A percentile compares a stretch with the other conserved stretches of the same genome.
Evolutionary conservation across 805 yeast genomes (phyloP).

Genomic region (Clavispora phyllophila): DNA sequence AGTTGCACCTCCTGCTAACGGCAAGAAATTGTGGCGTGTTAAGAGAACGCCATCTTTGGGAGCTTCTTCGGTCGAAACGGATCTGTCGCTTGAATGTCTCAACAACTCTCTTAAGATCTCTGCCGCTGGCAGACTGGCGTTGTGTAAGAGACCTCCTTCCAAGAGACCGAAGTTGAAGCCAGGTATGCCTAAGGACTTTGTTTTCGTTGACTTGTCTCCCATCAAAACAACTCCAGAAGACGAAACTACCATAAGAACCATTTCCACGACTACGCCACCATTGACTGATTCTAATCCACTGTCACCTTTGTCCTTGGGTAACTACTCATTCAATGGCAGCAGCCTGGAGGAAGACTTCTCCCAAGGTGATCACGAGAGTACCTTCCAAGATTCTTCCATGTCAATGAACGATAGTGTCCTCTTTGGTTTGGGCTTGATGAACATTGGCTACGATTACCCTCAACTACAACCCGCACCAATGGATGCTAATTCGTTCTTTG

Average conservation of each 20-base stretch:
- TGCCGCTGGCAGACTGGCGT: slow-evolving; percentile 33
- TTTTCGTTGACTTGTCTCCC: slow-evolving; percentile 42
- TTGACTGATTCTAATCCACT: not conserved
- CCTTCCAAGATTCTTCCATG: slow-evolving; percentile 1
- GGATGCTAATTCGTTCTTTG: not conserved
- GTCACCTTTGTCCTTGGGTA: not conserved
- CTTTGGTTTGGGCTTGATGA: slow-evolving; percentile 28
- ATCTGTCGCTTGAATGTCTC: slow-evolving; percentile 33
- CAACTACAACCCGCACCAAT: not conserved
- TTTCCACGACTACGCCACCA: not conserved
- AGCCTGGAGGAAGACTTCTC: slow-evolving; percentile 3
- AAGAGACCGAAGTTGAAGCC: slow-evolving; percentile 42
- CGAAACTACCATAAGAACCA: slow-evolving; percentile 1
- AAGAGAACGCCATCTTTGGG: slow-evolving; percentile 22
- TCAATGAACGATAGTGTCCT: slow-evolving; percentile 7
- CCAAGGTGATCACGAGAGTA: slow-evolving; percentile 2
- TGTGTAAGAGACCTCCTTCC: slow-evolving; percentile 34
- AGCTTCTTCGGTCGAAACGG: slow-evolving; percentile 10
- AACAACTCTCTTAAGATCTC: slow-evolving; percentile 39
- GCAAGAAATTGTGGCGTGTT: slow-evolving; percentile 43
- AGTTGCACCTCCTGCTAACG: slow-evolving; percentile 40
- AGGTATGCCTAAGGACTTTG: slow-evolving; percentile 42
- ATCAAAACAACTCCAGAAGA: slow-evolving; percentile 24
- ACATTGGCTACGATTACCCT: slow-evolving; percentile 15
- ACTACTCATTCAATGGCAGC: not conserved